Percentiles rank a stretch among this genome's conserved stretches.
phyloP scores from a whole-genome alignment of 805 yeast species.

The Candida tallmaniae region DNA sequence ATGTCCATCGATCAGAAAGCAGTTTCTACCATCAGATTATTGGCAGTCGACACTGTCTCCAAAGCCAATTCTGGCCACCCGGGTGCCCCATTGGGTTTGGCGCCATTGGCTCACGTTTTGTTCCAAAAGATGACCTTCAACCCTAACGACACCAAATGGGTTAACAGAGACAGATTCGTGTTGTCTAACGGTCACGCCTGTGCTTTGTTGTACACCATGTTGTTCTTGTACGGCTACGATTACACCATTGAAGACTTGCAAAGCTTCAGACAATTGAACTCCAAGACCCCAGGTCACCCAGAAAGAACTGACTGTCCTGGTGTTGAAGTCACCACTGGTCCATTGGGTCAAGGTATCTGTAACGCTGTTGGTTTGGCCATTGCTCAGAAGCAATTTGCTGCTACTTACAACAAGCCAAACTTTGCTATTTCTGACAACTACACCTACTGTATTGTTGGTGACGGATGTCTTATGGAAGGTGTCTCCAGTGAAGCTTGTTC shows the following conservation, averaged over 20 bases:
- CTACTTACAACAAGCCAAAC: conserved; percentile 88
- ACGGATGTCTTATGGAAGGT: conserved; percentile 98
- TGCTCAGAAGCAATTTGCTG: conserved; percentile 89
- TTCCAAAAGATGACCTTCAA: conserved; percentile 79
- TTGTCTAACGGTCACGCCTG: conserved; percentile 96
- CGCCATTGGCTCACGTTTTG: conserved; percentile 89
- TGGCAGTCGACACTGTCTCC: conserved; percentile 83
- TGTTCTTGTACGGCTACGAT: conserved; percentile 83
- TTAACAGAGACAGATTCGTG: conserved; percentile 93
- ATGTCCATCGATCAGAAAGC: conserved; percentile 58
- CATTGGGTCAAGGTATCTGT: conserved; percentile 95
- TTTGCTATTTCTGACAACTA: conserved; percentile 65
- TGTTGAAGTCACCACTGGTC: conserved; percentile 97
- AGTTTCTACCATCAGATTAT: conserved; percentile 80
- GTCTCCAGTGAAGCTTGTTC: conserved; percentile 92
- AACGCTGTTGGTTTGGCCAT: conserved; percentile 96
- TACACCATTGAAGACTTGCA: conserved; percentile 80
- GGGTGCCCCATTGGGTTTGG: conserved; percentile 98
- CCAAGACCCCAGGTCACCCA: conserved; percentile 98
- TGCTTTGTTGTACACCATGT: conserved; percentile 78
- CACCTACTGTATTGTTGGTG: conserved; percentile 85
- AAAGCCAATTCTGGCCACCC: conserved; percentile 97
- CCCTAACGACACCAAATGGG: conserved; percentile 89
- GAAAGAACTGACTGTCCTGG: conserved; percentile 82
- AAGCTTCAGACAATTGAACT: conserved; percentile 82